Evolutionary conservation across 1,284 basidiomycete species (phyloP), one percentile per base, ranked within the genome.

Genomic region (Naganishia liquefaciens): DNA sequence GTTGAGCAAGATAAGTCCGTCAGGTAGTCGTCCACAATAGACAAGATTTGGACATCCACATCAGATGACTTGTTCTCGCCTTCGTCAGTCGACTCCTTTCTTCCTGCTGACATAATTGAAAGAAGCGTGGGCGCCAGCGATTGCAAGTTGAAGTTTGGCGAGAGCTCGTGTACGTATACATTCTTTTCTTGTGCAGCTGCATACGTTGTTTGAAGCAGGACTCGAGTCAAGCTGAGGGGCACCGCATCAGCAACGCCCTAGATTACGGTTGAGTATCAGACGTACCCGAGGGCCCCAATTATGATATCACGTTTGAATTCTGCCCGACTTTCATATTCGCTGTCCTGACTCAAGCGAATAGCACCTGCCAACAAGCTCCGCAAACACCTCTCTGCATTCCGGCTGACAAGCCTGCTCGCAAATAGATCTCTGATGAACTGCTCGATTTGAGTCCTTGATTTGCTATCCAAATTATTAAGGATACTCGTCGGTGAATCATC

Each of bases 31-130:
- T 76, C 74, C 9, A 79, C 67, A 23, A 79, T 64, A 4, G 64
- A 66, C n/a, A 79, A 69, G 10, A 79, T 70, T 44, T 75, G 74
- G 6, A 65, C 60, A 63, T 79, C 77, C 3, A 79, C 76, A 17
- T 71, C 67, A 25, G 70, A 62, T 76, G 75, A 78, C 11, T 54
- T 49, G 44, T 72, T 51, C 10, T 37, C 13, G 33, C 33, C 13
- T 17, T 25, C 67, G 28, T 76, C 74, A 5, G 52, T 28, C 3
- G 66, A 54, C 3, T 69, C 62, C 25, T 70, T 68, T 17, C 65
- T 65, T 0, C 70, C 71, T 19, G 47, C 44, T 1, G 74, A 74
- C 52, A 73, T 67, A 5, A 74, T 75, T 4, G 72, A 71, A 2
- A 73, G 66, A 0, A 79, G 67, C 0, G 74, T 75, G 0, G 74